phyloP scores from a whole-genome alignment of 495 filamentous ascomycete species.

The Xylaria grammica region DNA sequence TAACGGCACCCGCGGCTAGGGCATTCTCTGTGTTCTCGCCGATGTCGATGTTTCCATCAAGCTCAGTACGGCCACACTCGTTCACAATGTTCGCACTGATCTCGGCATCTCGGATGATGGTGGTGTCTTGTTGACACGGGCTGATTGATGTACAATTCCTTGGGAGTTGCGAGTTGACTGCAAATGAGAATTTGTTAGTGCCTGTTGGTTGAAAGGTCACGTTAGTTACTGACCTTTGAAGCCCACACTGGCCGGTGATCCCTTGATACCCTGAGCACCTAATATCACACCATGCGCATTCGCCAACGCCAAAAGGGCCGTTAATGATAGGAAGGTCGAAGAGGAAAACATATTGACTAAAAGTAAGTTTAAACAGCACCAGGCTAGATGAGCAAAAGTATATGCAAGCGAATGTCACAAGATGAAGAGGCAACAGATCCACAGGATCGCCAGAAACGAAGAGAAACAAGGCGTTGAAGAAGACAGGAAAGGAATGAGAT shows the following conservation, averaged over 20 bases:
- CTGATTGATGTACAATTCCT: slow-evolving; percentile 57
- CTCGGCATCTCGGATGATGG: slow-evolving; percentile 59
- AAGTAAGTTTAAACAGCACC: slow-evolving; percentile 13
- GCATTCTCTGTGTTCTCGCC: slow-evolving; percentile 58
- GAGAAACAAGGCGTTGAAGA: slow-evolving; percentile 34
- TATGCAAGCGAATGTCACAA: slow-evolving; percentile 38
- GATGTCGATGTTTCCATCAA: slow-evolving; percentile 59
- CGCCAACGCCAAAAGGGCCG: slow-evolving; percentile 42
- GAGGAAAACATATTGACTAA: slow-evolving; percentile 39
- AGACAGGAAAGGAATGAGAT: neutral
- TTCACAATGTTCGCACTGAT: slow-evolving; percentile 52
- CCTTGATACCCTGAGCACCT: slow-evolving; percentile 44
- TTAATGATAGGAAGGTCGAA: slow-evolving; percentile 37
- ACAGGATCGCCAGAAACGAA: slow-evolving; percentile 40
- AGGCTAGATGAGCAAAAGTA: slow-evolving; percentile 6
- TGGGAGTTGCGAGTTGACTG: slow-evolving; percentile 35
- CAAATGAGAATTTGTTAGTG: neutral
- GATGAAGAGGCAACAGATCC: slow-evolving; percentile 38
- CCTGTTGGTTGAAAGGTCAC: neutral
- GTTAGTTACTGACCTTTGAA: slow-evolving; percentile 40
- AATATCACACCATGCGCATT: slow-evolving; percentile 51
- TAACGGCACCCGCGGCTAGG: slow-evolving; percentile 48
- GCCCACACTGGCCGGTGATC: slow-evolving; percentile 48
- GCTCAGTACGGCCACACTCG: slow-evolving; percentile 56
- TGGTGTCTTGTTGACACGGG: slow-evolving; percentile 58